Conservation (phyloP, 2,329 filamentous ascomycete species). For the Colletotrichum gigasporum region DNA sequence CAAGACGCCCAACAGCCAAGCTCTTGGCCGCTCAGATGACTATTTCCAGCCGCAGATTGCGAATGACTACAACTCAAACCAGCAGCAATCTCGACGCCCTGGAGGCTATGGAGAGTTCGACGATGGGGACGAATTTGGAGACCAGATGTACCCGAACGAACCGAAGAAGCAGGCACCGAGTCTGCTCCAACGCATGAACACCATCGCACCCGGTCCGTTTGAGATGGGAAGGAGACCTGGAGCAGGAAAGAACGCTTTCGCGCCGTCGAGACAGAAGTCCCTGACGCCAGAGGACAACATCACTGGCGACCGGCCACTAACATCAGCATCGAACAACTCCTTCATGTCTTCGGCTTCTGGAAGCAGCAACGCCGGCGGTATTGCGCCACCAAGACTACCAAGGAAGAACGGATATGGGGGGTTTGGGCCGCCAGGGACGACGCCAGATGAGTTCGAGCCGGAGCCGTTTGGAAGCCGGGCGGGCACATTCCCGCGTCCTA, state of each 20-base stretch:
- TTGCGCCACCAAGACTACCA: constrained; percentile 49
- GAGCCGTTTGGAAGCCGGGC: constrained; percentile 54
- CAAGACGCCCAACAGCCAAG: constrained; percentile 60
- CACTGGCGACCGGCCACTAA: constrained; percentile 39
- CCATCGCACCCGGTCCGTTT: constrained; percentile 74
- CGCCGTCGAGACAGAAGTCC: constrained; percentile 38
- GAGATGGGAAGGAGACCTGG: constrained; percentile 54
- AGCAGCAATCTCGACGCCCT: constrained; percentile 49
- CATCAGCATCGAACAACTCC: constrained; percentile 42
- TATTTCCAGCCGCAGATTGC: constrained; percentile 58
- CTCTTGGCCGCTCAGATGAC: constrained; percentile 53
- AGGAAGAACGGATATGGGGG: constrained; percentile 67
- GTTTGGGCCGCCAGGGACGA: constrained; percentile 59
- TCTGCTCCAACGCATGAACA: constrained; percentile 71
- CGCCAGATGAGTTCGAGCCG: constrained; percentile 47
- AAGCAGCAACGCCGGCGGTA: constrained; percentile 32
- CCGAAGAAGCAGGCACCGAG: constrained; percentile 45
- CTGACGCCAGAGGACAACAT: constrained; percentile 31
- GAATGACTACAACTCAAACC: constrained; percentile 49
- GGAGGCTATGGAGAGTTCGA: constrained; percentile 61
- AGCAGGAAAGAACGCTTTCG: constrained; percentile 44
- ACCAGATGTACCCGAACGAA: constrained; percentile 59
- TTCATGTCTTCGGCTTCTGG: constrained; percentile 29
- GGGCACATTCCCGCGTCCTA: constrained; percentile 61
- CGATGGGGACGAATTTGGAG: constrained; percentile 48